phyloP scores from a whole-genome alignment of 2,329 filamentous ascomycete species.

The Fusarium multiceps region DNA sequence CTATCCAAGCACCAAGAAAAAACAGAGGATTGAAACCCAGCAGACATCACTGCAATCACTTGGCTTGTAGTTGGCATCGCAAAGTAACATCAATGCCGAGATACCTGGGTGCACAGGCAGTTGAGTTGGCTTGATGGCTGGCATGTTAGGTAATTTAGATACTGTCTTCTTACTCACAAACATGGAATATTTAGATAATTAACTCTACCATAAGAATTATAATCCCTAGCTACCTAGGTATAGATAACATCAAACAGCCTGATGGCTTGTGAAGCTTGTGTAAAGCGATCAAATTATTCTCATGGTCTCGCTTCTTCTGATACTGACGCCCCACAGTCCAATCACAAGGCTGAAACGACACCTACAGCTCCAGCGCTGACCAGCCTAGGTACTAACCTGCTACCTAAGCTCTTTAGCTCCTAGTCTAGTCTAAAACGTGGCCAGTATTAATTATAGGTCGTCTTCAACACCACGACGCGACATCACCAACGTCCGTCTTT shows the following conservation, averaged over 20 bases:
- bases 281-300: neutral
- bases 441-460: slow-evolving; percentile 28
- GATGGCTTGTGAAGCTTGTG: neutral
- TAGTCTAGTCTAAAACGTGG: slow-evolving; percentile 37
- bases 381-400: slow-evolving; percentile 2
- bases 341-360: slow-evolving; percentile 42
- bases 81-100: neutral
- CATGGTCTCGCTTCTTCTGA: neutral
- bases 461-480: slow-evolving; percentile 35
- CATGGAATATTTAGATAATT: neutral
- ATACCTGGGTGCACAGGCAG: neutral
- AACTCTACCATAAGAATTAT: neutral
- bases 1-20: neutral
- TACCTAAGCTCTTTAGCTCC: slow-evolving; percentile 16
- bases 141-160: neutral
- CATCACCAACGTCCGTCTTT: slow-evolving; percentile 23
- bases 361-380: slow-evolving; percentile 26
- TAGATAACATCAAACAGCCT: neutral
- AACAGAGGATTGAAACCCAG: neutral
- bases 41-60: neutral
- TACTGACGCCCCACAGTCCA: slow-evolving; percentile 29
- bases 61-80: neutral
- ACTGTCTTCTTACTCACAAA: neutral
- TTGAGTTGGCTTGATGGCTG: neutral
- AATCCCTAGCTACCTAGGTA: neutral